Conservation (phyloP, 345 rosid genomes). For the Hypericum androsaemum region DNA sequence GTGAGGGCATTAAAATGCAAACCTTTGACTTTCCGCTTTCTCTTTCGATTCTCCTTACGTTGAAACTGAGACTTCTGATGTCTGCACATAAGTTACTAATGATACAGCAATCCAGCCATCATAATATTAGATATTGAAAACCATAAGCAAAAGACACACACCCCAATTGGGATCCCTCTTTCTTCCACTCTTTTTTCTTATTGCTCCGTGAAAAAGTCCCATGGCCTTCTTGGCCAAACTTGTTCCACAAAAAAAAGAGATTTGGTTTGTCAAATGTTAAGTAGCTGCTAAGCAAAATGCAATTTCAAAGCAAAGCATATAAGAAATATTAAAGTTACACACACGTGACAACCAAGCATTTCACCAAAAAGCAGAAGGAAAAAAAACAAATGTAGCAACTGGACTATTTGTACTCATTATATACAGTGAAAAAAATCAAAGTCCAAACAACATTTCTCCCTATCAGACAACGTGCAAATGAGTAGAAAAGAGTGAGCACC, state of each 20-base stretch:
- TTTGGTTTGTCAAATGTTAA: no score
- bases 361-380: neutral
- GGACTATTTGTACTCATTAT: no score
- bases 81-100: slow-evolving; percentile 29
- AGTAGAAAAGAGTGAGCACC: neutral
- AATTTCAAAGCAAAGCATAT: no score
- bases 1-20: no score
- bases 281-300: no score
- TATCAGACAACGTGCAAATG: no score
- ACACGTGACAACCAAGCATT: neutral
- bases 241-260: neutral
- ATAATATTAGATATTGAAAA: slow-evolving; percentile 1
- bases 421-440: no score
- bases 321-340: no score
- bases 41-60: slow-evolving; percentile 33
- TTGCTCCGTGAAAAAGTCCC: slow-evolving; percentile 18
- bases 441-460: no score
- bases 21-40: no score
- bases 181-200: slow-evolving; percentile 26
- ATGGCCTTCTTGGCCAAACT: slow-evolving; percentile 10
- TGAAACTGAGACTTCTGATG: slow-evolving; percentile 41
- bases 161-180: slow-evolving; percentile 23
- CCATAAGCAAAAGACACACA: no score
- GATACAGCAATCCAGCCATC: slow-evolving; percentile 8
- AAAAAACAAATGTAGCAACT: neutral